Conservation (phyloP, 768 basidiomycete genomes). For the Pleurotus giganteus region DNA sequence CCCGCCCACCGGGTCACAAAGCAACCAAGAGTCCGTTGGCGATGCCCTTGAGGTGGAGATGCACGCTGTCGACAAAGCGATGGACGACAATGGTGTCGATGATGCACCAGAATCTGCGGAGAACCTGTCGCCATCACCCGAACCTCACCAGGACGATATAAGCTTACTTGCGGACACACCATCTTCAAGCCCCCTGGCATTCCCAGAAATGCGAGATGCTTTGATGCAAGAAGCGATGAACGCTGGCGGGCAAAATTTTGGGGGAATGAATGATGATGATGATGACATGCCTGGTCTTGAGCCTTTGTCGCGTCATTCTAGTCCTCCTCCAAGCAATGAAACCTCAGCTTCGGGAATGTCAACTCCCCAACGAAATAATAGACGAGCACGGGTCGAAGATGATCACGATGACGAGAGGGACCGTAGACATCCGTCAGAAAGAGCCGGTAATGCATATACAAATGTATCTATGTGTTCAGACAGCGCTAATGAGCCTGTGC, state of each 20-base stretch:
- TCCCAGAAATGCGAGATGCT: too few species aligned
- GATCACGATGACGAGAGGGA: constrained; percentile 6
- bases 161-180: not conserved
- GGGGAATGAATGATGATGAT: not conserved
- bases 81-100: not conserved
- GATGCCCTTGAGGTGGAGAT: not conserved
- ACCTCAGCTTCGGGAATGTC: not conserved
- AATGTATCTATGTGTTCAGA: not conserved
- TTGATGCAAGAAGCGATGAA: too few species aligned
- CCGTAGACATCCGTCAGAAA: constrained; percentile 7
- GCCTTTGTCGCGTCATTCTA: not conserved
- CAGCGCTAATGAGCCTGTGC: constrained; percentile 4
- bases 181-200: too few species aligned
- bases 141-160: not conserved
- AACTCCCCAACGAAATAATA: constrained; percentile 1
- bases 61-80: not conserved
- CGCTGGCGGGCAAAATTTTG: not conserved
- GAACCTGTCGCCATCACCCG: not conserved
- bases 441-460: constrained; percentile 5
- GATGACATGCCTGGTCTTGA: constrained; percentile 6
- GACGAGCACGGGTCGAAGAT: constrained; percentile 8
- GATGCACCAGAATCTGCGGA: too few species aligned
- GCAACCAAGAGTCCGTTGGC: not conserved
- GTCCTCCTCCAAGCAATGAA: not conserved
- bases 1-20: too few species aligned